Conservation (phyloP, 129 eudicot species). For the Cynara cardunculus region DNA sequence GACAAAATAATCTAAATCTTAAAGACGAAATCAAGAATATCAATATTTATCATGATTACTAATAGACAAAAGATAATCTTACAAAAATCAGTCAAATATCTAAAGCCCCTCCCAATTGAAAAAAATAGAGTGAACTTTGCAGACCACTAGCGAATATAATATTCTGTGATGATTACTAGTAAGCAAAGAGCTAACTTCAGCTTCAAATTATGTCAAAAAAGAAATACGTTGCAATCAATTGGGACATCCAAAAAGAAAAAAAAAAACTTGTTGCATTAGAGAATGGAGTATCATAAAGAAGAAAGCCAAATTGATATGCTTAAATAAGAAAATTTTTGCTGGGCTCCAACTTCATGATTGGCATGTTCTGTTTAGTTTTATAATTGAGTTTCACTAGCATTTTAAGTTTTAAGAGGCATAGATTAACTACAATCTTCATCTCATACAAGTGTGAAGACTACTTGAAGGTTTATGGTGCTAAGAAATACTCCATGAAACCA, state of each 20-base stretch:
- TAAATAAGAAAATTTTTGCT: neutral
- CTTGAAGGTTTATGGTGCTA: too few relatives aligned
- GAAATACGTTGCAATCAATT: too few relatives aligned
- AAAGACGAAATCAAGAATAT: neutral
- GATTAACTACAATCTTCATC: neutral
- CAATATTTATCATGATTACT: neutral
- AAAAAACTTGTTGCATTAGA: neutral
- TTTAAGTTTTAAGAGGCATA: neutral
- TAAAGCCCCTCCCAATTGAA: neutral
- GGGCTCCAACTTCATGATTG: neutral
- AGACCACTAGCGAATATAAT: neutral
- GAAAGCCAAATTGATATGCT: neutral
- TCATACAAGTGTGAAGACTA: neutral
- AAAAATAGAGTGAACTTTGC: neutral
- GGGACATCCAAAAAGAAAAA: neutral
- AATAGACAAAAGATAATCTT: neutral
- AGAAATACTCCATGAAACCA: too few relatives aligned
- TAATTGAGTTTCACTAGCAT: neutral
- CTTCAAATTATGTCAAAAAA: too few relatives aligned
- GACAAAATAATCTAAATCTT: neutral
- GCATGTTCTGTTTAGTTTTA: neutral
- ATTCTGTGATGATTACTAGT: too few relatives aligned
- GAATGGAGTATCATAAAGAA: neutral
- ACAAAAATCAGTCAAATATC: neutral
- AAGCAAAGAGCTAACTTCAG: too few relatives aligned